Evolutionary conservation across 139 green algal species (phyloP).

Genomic region (Nannochloris sp.): DNA sequence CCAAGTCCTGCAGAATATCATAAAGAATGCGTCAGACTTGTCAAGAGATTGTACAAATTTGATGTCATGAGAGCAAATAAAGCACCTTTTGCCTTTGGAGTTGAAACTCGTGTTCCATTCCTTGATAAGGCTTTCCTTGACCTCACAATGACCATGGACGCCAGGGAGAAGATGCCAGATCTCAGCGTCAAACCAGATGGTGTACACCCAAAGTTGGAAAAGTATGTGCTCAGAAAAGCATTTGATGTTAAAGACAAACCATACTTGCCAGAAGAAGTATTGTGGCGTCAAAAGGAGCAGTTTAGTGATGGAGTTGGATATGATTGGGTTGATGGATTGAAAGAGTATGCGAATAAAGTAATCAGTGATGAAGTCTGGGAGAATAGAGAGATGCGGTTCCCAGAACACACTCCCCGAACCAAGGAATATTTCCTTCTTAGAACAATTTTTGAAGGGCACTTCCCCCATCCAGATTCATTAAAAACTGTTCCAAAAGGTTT

Average conservation of each 20-base stretch:
- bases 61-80: slow-evolving; percentile 97
- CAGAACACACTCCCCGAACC: slow-evolving; percentile 73
- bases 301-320: slow-evolving; percentile 94
- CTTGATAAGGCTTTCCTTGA: slow-evolving; percentile 84
- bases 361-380: slow-evolving; percentile 60
- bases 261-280: slow-evolving; percentile 78
- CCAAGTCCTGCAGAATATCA: slow-evolving; percentile 80
- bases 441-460: slow-evolving; percentile 83
- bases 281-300: slow-evolving; percentile 99
- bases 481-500: slow-evolving; percentile 59
- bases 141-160: slow-evolving; percentile 78
- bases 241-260: slow-evolving; percentile 85
- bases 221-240: slow-evolving; percentile 93
- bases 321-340: slow-evolving; percentile 78
- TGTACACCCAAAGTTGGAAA: slow-evolving; percentile 76
- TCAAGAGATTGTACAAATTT: slow-evolving; percentile 80
- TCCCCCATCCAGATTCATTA: slow-evolving; percentile 52
- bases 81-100: slow-evolving; percentile 82
- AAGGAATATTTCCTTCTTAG: slow-evolving; percentile 90
- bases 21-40: slow-evolving; percentile 77
- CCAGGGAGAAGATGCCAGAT: slow-evolving; percentile 78
- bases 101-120: slow-evolving; percentile 93
- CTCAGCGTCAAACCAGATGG: slow-evolving; percentile 55
- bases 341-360: slow-evolving; percentile 49
- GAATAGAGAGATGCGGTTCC: slow-evolving; percentile 50